Conservation (phyloP, 345 rosid genomes). For the Citrus sp. region DNA sequence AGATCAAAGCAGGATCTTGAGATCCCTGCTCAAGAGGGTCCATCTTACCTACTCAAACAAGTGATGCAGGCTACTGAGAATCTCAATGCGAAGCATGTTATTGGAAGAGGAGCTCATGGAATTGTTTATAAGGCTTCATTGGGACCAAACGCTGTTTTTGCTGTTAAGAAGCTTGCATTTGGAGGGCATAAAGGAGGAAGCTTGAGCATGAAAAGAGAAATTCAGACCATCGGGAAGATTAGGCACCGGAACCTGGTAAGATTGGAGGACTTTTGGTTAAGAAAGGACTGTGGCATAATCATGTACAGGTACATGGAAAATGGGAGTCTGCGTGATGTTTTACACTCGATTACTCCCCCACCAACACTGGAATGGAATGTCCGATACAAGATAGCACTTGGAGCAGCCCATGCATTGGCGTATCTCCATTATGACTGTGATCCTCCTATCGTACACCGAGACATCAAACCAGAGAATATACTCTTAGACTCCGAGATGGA, state of each 20-base stretch:
- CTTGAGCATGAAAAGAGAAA: constrained; percentile 59
- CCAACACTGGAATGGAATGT: constrained; percentile 51
- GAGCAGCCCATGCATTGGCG: constrained; percentile 69
- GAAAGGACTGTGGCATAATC: constrained; percentile 62
- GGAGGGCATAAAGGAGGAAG: constrained; percentile 42
- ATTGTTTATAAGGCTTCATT: constrained; percentile 61
- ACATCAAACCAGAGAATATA: constrained; percentile 77
- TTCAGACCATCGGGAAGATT: constrained; percentile 53
- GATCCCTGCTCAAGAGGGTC: constrained; percentile 41
- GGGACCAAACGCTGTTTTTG: constrained; percentile 42
- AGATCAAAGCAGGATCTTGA: constrained; percentile 33
- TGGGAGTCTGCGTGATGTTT: constrained; percentile 66
- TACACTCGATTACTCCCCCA: constrained; percentile 35
- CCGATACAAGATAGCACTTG: constrained; percentile 58
- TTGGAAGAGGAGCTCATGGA: constrained; percentile 86
- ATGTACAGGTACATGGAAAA: constrained; percentile 65
- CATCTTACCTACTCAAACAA: constrained; percentile 45
- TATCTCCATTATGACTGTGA: constrained; percentile 79
- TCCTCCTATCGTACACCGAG: constrained; percentile 75
- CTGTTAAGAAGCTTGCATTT: constrained; percentile 56
- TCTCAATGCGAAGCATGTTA: constrained; percentile 50
- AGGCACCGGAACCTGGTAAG: constrained; percentile 73
- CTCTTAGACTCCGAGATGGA: constrained; percentile 69
- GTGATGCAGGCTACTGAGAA: constrained; percentile 71
- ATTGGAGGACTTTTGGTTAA: constrained; percentile 76